phyloP scores from a whole-genome alignment of 2,329 filamentous ascomycete species.

The Colletotrichum horii region DNA sequence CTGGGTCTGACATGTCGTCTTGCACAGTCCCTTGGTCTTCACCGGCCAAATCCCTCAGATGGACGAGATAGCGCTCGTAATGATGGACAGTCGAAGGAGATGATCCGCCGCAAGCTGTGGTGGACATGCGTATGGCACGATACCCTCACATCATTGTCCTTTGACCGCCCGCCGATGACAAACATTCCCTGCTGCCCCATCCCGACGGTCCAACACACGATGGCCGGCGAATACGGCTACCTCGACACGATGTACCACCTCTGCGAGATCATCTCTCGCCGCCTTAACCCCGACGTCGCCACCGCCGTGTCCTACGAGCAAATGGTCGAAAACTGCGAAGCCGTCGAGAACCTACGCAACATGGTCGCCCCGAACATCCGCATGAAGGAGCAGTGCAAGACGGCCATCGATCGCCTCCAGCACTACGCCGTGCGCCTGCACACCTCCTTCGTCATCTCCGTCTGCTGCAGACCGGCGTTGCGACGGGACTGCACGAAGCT shows the following conservation, averaged over 20 bases:
- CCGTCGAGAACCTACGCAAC: conserved; percentile 56
- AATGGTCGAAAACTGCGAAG: conserved; percentile 63
- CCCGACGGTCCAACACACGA: conserved; percentile 46
- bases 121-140: conserved; percentile 74
- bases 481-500: conserved; percentile 58
- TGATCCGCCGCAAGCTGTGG: conserved; percentile 62
- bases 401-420: conserved; percentile 66
- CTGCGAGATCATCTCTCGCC: conserved; percentile 63
- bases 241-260: conserved; percentile 71
- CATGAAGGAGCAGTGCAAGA: conserved; percentile 67
- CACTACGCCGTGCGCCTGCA: conserved; percentile 70
- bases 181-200: conserved; percentile 62
- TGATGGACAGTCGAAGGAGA: conserved; percentile 56
- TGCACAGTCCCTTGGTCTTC: conserved; percentile 69
- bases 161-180: conserved; percentile 70
- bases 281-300: conserved; percentile 59
- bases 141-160: conserved; percentile 68
- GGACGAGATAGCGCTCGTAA: conserved; percentile 46
- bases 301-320: conserved; percentile 55
- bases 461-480: conserved; percentile 67
- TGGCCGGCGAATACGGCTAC: conserved; percentile 59
- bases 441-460: conserved; percentile 69
- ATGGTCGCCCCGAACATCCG: conserved; percentile 58
- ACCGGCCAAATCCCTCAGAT: conserved; percentile 53
- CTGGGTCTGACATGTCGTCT: conserved; percentile 68